These are phyloP conservation scores for Tetrahymena malaccensis DNA, from an alignment of 73 alveolate species.

Conservation along the genomic window DNA sequence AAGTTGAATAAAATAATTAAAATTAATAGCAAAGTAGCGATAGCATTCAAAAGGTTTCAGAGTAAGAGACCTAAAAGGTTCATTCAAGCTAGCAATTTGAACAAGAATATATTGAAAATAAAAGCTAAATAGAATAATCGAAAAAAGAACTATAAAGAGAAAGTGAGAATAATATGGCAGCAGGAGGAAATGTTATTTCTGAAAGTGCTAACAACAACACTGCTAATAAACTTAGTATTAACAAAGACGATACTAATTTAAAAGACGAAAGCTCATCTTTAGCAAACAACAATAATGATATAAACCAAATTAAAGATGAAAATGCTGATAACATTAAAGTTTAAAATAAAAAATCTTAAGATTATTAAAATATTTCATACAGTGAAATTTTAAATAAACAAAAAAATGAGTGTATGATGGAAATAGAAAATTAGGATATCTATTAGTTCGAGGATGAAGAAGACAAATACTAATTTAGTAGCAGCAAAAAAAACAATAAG, in stretches of 20 bases:
- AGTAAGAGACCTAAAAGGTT: not conserved
- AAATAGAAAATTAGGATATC: not conserved
- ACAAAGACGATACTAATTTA: no score
- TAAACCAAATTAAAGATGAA: not conserved
- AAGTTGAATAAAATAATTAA: no score
- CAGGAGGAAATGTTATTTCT: not conserved
- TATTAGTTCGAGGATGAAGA: not conserved
- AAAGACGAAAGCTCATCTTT: not conserved
- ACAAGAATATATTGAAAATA: no score
- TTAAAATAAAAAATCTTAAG: not conserved
- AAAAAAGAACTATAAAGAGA: not conserved
- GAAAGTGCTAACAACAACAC: not conserved
- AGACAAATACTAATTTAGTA: not conserved
- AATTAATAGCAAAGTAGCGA: not conserved
- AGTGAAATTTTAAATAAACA: not conserved
- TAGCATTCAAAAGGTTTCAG: not conserved
- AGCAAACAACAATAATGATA: not conserved
- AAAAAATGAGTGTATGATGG: not conserved
- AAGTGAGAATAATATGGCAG: not conserved
- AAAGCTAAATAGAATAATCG: not conserved
- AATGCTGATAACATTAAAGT: no score
- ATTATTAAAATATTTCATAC: not conserved
- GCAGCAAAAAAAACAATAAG: not conserved
- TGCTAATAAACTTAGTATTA: not conserved
- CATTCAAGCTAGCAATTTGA: no score